Base-by-base conservation (phyloP, 257 asterid genomes). In the Fraxinus americana region DNA sequence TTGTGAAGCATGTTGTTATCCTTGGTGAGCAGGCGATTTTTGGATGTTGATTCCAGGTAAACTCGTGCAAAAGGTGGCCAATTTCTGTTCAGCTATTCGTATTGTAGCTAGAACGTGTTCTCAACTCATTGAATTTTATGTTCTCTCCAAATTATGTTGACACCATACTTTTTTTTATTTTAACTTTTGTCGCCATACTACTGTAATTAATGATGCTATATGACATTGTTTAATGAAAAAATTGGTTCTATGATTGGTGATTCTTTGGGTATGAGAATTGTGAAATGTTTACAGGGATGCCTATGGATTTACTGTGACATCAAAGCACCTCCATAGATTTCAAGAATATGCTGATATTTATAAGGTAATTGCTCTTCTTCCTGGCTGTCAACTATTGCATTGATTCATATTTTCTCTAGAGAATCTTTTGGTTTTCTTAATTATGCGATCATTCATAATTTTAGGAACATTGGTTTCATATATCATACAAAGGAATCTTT, bases 261-360 rank as follows among this genome's bases (percentile, higher is more conserved):
- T 61, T 71, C 38, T 72, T 57, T 30, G 59, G 21, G 38, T 10
- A 76, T 57, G 43, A 50, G 32, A 59, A 27, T 63, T 78, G 76
- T 45, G 75, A 75, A 82, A 67, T 86, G 43, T 70, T 87, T 74
- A 61, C 93, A 95, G 99, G 98, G 99, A 93, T 88, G 83, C 99
- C 21, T 93, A 93, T 87, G 99, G 99, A 72, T 95, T 95, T 89
- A 88, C 94, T 79, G 97, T 95, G 91, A 95, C 98, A 85, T 98
- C 99, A 83, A 98, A 93, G 75, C 93, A 91, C 85, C 85, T 83
- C 78, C 92, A 91, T 78, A 85, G 88, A 82, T 95, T 82, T 83
- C 87, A 90, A 67, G 96, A 93, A 83, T 89, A 95, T 76, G 88
- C 94, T 63, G 74, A 73, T 79, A 95, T 95, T 70, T 93, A 95